These are phyloP conservation scores for Mrakia hoshinonis DNA, from an alignment of 768 basidiomycete species.

Conservation along the genomic window DNA sequence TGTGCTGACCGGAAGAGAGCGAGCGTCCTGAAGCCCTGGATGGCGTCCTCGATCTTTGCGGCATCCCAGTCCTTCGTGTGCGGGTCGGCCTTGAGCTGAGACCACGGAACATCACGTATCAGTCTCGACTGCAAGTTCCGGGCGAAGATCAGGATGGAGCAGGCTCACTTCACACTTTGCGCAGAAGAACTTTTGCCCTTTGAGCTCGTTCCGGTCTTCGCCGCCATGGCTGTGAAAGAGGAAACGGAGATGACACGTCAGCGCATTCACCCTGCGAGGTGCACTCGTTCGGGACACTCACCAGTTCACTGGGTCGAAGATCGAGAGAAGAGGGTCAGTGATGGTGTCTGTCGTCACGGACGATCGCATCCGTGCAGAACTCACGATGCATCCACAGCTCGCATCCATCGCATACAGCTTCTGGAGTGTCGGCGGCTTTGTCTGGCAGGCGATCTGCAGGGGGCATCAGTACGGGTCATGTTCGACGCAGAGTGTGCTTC, in stretches of 20 bases:
- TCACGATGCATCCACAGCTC: constrained; percentile 6
- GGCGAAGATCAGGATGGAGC: not conserved
- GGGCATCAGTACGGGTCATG: not conserved
- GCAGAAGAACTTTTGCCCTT: not conserved
- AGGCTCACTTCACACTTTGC: not conserved
- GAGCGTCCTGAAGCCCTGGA: constrained; percentile 3
- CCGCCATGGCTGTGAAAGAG: not conserved
- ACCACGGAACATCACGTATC: too few species aligned
- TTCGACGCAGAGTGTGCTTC: not conserved
- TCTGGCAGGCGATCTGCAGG: not conserved
- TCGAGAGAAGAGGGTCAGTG: not conserved
- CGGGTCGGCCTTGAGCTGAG: not conserved
- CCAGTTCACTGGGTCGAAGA: not conserved
- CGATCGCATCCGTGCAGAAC: too few species aligned
- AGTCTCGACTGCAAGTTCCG: too few species aligned
- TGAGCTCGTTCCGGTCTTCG: not conserved
- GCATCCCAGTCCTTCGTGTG: not conserved
- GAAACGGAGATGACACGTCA: not conserved
- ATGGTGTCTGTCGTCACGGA: too few species aligned
- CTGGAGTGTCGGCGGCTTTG: not conserved
- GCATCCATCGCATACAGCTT: not conserved
- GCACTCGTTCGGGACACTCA: not conserved
- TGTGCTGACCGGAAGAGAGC: not conserved
- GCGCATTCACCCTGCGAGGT: too few species aligned
- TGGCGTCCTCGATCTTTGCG: not conserved